A percentile compares a stretch with the other conserved stretches of the same genome.
These are phyloP conservation scores for Yamadazyma sp. DNA, from an alignment of 1,139 yeast species.

Conservation along the genomic window DNA sequence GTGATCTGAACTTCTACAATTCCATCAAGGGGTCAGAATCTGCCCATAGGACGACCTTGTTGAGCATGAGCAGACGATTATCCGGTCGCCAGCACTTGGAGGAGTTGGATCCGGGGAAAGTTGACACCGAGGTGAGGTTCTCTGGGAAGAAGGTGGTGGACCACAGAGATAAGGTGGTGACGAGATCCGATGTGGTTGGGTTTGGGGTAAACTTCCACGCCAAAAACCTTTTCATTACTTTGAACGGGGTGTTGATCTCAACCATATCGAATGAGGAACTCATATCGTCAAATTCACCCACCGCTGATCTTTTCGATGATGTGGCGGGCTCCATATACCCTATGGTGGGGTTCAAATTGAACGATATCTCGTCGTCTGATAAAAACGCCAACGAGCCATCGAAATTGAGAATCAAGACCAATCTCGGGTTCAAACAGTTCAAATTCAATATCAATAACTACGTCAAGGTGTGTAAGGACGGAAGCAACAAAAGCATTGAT, in stretches of 20 bases:
- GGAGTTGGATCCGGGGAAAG: constrained; percentile 32
- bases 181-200: constrained; percentile 65
- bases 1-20: constrained; percentile 42
- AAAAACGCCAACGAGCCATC: constrained; percentile 11
- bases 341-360: constrained; percentile 41
- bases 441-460: constrained; percentile 70
- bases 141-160: constrained; percentile 18
- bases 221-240: constrained; percentile 69
- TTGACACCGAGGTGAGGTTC: constrained; percentile 40
- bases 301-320: constrained; percentile 29
- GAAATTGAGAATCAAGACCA: constrained; percentile 46
- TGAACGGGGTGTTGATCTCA: constrained; percentile 65
- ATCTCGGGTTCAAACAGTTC: constrained; percentile 72
- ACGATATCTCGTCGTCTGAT: constrained; percentile 17
- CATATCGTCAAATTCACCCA: constrained; percentile 22
- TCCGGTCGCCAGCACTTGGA: constrained; percentile 30
- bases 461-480: constrained; percentile 44
- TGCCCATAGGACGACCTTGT: constrained; percentile 27
- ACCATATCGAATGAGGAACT: constrained; percentile 34
- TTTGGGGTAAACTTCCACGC: constrained; percentile 77
- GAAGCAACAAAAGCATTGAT: constrained; percentile 21
- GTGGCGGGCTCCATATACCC: constrained; percentile 33
- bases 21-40: constrained; percentile 36
- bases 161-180: constrained; percentile 14
- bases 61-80: constrained; percentile 39